A percentile compares a stretch with the other conserved stretches of the same genome.
Evolutionary conservation across 257 asterid genomes (phyloP).

Genomic region (Plantago ovata): DNA sequence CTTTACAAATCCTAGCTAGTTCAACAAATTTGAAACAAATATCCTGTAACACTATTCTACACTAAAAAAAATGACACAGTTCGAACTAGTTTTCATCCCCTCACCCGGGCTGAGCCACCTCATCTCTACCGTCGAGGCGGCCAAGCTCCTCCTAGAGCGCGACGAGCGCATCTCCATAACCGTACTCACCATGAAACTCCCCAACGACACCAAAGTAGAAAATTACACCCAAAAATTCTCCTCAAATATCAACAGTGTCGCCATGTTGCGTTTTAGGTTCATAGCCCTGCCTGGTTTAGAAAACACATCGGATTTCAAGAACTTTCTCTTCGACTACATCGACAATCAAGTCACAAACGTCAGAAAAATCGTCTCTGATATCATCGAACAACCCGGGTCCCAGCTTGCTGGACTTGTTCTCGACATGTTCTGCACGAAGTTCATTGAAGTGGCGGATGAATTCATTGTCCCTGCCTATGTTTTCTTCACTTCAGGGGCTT

Average conservation of each 20-base stretch:
- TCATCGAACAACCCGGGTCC: slow-evolving; percentile 5
- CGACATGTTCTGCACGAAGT: slow-evolving; percentile 53
- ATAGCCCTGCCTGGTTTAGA: slow-evolving; percentile 21
- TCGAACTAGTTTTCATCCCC: slow-evolving; percentile 55
- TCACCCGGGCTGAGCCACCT: slow-evolving; percentile 57
- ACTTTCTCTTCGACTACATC: slow-evolving; percentile 13
- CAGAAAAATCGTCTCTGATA: slow-evolving; percentile 24
- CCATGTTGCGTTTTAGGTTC: slow-evolving; percentile 21
- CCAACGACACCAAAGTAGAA: slow-evolving; percentile 22
- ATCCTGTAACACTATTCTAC: too few species aligned
- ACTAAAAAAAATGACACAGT: slow-evolving; percentile 9
- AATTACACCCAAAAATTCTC: slow-evolving; percentile 18
- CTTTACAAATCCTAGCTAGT: too few species aligned
- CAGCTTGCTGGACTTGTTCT: slow-evolving; percentile 34
- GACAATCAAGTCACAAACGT: slow-evolving; percentile 24
- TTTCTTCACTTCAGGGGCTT: slow-evolving; percentile 48
- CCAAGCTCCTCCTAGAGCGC: slow-evolving; percentile 47
- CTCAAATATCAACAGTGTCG: background rate
- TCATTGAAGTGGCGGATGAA: slow-evolving; percentile 48
- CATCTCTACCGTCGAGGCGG: slow-evolving; percentile 42
- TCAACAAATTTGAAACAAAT: too few species aligned
- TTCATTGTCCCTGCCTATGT: slow-evolving; percentile 37
- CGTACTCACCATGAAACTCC: slow-evolving; percentile 33
- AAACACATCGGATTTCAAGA: background rate
- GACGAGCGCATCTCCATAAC: slow-evolving; percentile 40